Evolutionary conservation across 2,329 filamentous ascomycete species (phyloP).

Genomic region (Colletotrichum spaethianum): DNA sequence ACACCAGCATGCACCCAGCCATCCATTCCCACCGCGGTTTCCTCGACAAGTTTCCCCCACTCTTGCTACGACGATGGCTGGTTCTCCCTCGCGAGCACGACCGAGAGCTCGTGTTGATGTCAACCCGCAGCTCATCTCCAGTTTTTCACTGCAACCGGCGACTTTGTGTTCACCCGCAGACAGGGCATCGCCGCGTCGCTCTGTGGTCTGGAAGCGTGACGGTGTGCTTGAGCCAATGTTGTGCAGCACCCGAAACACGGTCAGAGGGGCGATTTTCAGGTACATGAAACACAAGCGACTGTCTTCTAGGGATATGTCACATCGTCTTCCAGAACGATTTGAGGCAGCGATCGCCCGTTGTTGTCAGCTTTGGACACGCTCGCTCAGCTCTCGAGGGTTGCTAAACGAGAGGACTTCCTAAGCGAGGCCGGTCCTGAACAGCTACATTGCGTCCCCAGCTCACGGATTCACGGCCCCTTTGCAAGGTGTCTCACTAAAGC

Average conservation of each 20-base stretch:
- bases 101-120: slow-evolving; percentile 39
- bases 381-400: slow-evolving; percentile 7
- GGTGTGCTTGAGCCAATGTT: slow-evolving; percentile 42
- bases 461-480: slow-evolving; percentile 11
- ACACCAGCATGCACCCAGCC: slow-evolving; percentile 41
- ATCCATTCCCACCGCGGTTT: slow-evolving; percentile 29
- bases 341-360: slow-evolving; percentile 36
- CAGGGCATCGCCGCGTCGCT: slow-evolving; percentile 29
- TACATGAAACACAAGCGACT: slow-evolving; percentile 46
- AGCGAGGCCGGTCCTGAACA: slow-evolving; percentile 19
- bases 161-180: slow-evolving; percentile 20
- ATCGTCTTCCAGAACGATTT: slow-evolving; percentile 44
- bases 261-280: slow-evolving; percentile 44
- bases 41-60: slow-evolving; percentile 32
- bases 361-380: slow-evolving; percentile 30
- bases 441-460: slow-evolving; percentile 12
- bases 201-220: slow-evolving; percentile 34
- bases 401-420: slow-evolving; percentile 6
- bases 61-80: slow-evolving; percentile 21
- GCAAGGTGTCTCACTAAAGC: slow-evolving; percentile 6
- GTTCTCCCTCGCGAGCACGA: slow-evolving; percentile 16
- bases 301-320: slow-evolving; percentile 35
- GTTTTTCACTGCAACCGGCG: slow-evolving; percentile 36
- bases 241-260: slow-evolving; percentile 49
- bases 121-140: slow-evolving; percentile 38